phyloP scores from a whole-genome alignment of 306 rosid species.

The Quercus gilva region DNA sequence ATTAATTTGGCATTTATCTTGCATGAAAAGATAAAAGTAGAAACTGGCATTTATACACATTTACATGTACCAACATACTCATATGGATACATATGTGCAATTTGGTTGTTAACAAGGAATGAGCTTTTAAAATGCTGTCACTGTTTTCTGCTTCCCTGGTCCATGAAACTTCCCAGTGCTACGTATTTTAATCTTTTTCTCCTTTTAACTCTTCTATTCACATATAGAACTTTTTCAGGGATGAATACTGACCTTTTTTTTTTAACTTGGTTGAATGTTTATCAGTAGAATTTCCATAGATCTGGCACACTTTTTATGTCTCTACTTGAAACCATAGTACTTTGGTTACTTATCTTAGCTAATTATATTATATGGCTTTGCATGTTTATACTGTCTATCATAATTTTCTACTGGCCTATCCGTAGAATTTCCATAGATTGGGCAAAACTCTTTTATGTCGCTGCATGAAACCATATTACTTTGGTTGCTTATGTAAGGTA shows the following conservation, averaged over 20 bases:
- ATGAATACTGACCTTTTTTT: neutral
- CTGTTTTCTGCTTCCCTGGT: no score
- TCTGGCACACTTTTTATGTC: neutral
- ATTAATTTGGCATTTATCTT: conserved; percentile 19
- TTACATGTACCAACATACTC: neutral
- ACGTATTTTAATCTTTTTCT: no score
- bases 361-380: neutral
- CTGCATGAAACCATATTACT: no score
- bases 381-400: neutral
- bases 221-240: neutral
- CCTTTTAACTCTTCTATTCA: neutral
- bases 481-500: no score
- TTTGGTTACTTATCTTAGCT: no score
- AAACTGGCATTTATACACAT: conserved; percentile 7
- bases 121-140: neutral
- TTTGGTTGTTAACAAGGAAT: neutral
- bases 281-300: neutral
- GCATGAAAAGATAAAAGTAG: conserved; percentile 23
- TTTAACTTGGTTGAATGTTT: neutral
- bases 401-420: neutral
- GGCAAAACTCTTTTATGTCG: no score
- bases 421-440: no score
- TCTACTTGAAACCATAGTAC: no score
- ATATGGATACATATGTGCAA: neutral
- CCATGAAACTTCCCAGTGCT: no score